A percentile compares a stretch with the other conserved stretches of the same genome.
These are phyloP conservation scores for Rubia peregrina DNA, from an alignment of 305 asterid genomes.

Conservation along the genomic window DNA sequence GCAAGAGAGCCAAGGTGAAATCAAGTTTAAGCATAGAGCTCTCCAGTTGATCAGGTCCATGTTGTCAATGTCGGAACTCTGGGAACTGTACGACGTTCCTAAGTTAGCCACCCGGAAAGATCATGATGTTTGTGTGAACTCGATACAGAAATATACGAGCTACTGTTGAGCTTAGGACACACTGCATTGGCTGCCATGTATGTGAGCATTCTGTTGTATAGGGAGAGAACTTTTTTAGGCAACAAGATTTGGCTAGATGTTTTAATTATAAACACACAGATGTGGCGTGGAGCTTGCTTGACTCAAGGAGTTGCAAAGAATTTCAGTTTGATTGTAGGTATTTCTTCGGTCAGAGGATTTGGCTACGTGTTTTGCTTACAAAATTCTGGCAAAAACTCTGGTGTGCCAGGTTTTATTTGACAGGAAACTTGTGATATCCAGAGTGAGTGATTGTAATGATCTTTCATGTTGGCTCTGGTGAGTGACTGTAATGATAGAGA, in stretches of 20 bases:
- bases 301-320: background rate
- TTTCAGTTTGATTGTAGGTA: background rate
- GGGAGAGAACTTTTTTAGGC: background rate
- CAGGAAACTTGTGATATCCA: too few species aligned
- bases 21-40: constrained; percentile 23
- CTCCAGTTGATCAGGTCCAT: constrained; percentile 66
- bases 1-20: constrained; percentile 43
- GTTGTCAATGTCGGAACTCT: constrained; percentile 39
- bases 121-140: background rate
- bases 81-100: constrained; percentile 14
- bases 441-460: too few species aligned
- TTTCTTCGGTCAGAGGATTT: background rate
- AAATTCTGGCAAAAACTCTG: too few species aligned
- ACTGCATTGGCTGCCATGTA: background rate
- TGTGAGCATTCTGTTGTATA: background rate
- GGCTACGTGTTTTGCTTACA: too few species aligned
- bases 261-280: background rate
- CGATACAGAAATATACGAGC: background rate
- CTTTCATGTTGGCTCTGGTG: too few species aligned
- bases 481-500: too few species aligned
- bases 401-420: too few species aligned
- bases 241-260: background rate
- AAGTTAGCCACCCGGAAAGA: background rate
- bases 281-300: background rate
- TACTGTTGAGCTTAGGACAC: background rate